A percentile compares a stretch with the other conserved stretches of the same genome.
Evolutionary conservation across 495 filamentous ascomycete species (phyloP).

Genomic region (Penicillium alfredii): DNA sequence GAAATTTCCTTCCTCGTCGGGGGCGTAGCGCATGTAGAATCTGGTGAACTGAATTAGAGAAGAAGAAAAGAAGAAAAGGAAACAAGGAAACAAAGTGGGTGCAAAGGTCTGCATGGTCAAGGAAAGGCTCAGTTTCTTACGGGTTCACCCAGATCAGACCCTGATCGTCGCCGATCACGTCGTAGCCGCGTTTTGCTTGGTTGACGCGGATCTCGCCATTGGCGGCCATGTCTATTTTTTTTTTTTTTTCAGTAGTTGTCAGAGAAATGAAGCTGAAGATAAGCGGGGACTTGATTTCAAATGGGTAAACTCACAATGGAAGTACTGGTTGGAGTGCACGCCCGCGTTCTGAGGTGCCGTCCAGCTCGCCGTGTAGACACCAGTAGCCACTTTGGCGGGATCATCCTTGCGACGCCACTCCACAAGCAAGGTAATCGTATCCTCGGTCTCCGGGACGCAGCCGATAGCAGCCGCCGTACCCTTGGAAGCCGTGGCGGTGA

Average conservation of each 20-base stretch:
- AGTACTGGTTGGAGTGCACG: conserved; percentile 92
- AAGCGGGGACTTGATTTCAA: too few species aligned
- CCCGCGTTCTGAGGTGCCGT: conserved; percentile 87
- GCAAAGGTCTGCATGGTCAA: too few species aligned
- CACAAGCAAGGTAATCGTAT: conserved; percentile 86
- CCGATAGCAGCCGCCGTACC: conserved; percentile 70
- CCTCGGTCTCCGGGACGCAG: conserved; percentile 74
- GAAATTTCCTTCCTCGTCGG: conserved; percentile 93
- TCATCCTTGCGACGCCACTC: conserved; percentile 75
- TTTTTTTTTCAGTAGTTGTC: too few species aligned
- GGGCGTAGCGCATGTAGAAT: conserved; percentile 96
- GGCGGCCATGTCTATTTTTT: conserved; percentile 72
- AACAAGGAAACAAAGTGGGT: background rate
- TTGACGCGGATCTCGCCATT: conserved; percentile 83
- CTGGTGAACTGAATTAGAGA: too few species aligned
- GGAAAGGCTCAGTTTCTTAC: conserved; percentile 21
- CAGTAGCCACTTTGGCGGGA: conserved; percentile 64
- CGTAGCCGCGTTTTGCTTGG: conserved; percentile 91
- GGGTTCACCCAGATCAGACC: conserved; percentile 81
- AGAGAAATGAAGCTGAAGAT: background rate
- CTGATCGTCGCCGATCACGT: conserved; percentile 75
- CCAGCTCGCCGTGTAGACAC: conserved; percentile 93
- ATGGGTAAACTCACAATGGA: conserved; percentile 61
- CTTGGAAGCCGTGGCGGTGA: conserved; percentile 68
- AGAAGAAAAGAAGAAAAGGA: background rate